These are phyloP conservation scores for Fusarium stilboides DNA, from an alignment of 2,329 filamentous ascomycete species.

Conservation along the genomic window DNA sequence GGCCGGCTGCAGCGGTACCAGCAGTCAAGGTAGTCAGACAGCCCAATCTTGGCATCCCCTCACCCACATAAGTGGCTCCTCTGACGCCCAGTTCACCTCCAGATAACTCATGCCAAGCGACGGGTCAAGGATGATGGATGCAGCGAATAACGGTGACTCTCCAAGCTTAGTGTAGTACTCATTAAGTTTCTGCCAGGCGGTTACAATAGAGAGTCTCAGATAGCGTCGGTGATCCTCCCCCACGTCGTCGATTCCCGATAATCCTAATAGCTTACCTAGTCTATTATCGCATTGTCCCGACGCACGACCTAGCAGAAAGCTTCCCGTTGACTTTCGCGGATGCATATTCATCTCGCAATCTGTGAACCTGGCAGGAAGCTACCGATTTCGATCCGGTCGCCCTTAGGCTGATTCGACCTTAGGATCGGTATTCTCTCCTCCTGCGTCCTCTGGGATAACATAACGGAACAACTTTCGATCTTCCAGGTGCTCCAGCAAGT, in stretches of 20 bases:
- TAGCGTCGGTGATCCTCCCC: conserved; percentile 4
- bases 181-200: conserved; percentile 12
- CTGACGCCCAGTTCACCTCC: neutral
- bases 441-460: neutral
- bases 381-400: neutral
- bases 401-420: neutral
- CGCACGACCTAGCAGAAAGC: neutral
- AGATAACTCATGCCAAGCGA: neutral
- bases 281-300: neutral
- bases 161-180: conserved; percentile 8
- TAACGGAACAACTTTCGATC: neutral
- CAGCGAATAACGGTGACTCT: conserved; percentile 1
- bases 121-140: neutral
- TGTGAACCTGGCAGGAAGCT: neutral
- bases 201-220: conserved; percentile 9
- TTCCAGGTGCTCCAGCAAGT: neutral
- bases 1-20: neutral
- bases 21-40: conserved; percentile 3
- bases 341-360: neutral
- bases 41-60: neutral
- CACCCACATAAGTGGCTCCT: neutral
- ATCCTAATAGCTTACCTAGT: neutral
- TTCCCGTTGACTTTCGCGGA: neutral
- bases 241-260: neutral
- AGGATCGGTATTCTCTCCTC: neutral